A percentile compares a stretch with the other conserved stretches of the same genome.
Evolutionary conservation across 495 filamentous ascomycete species (phyloP).

Genomic region (Alectoria sarmentosa): DNA sequence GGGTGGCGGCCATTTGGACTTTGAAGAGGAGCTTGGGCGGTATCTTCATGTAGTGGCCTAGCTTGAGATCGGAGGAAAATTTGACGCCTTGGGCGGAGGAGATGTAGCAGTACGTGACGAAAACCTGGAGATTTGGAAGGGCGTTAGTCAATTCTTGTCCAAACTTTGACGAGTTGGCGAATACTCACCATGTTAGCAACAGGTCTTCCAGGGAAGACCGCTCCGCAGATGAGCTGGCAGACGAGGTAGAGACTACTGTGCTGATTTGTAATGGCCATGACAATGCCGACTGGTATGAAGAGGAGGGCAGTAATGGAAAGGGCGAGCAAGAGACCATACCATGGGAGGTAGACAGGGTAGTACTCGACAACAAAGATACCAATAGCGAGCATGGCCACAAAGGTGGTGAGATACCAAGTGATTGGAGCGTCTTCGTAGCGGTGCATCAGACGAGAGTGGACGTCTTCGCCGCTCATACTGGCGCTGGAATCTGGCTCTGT

Average conservation of each 20-base stretch:
- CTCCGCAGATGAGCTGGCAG: slow-evolving; percentile 71
- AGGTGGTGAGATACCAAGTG: slow-evolving; percentile 68
- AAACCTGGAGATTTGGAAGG: slow-evolving; percentile 34
- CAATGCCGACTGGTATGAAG: slow-evolving; percentile 74
- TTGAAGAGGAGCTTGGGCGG: slow-evolving; percentile 72
- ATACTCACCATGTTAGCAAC: slow-evolving; percentile 66
- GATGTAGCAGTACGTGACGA: slow-evolving; percentile 79
- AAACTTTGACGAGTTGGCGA: not conserved
- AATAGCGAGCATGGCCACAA: slow-evolving; percentile 60
- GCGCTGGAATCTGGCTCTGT: slow-evolving; percentile 14
- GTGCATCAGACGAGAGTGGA: slow-evolving; percentile 72
- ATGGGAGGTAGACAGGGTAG: slow-evolving; percentile 67
- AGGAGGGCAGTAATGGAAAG: slow-evolving; percentile 64
- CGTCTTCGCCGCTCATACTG: slow-evolving; percentile 48
- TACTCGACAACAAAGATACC: slow-evolving; percentile 81
- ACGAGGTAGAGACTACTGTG: slow-evolving; percentile 75
- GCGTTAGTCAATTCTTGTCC: not conserved
- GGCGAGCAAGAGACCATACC: slow-evolving; percentile 72
- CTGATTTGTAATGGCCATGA: slow-evolving; percentile 82
- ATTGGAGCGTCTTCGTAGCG: slow-evolving; percentile 68
- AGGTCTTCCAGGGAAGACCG: slow-evolving; percentile 69
- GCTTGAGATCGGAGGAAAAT: slow-evolving; percentile 79
- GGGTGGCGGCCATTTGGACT: slow-evolving; percentile 74
- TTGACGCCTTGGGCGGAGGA: slow-evolving; percentile 78
- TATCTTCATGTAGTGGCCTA: slow-evolving; percentile 92